Evolutionary conservation across 2,329 filamentous ascomycete species (phyloP), one percentile per base, ranked within the genome.

Genomic region (Colletotrichum limetticola): DNA sequence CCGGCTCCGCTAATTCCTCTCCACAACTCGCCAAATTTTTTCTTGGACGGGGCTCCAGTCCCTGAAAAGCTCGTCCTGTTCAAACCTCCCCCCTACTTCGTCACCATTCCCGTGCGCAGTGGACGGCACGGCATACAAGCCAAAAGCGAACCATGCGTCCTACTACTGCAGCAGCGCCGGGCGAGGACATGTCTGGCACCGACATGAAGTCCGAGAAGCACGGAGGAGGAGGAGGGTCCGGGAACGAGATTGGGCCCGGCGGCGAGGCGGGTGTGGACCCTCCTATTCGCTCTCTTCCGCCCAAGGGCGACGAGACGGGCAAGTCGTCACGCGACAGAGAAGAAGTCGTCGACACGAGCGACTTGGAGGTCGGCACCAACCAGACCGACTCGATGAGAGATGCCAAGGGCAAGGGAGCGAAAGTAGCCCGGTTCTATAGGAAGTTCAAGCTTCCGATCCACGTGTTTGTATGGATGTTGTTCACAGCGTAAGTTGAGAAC

Each of bases 401-500:
- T 14, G 24, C n/a, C 9, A 72, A 64, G n/a, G 37, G 42, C 12
- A 72, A 56, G 53, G 62, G 56, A 16, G 9, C 62, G 16, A 69
- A 56, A 5, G 1, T 26, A 2, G 30, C 42, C 19, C 63, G 52
- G 12, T 11, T 70, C 24, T 72, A 65, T 46, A 58, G 37, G 42
- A 72, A 70, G 55, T 58, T 56, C 66, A 64, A 12, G 32, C 66
- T 72, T 35, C 66, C 66, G 14, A 9, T 72, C 22, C 70, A 72
- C n/a, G 35, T 72, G 8, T 12, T 56, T 1, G 61, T 64, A 28
- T 72, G 70, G 70, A 42, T 72, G 42, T n/a, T 64, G 19, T 70
- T 68, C 66, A 72, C 70, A 12, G 66, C 24, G 70, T 72, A 59
- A 64, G 70, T 69, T 28, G 32, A 58, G 60, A 63, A 42, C 37